phyloP scores from a whole-genome alignment of 2,329 filamentous ascomycete species.

The Fusarium circinatum region DNA sequence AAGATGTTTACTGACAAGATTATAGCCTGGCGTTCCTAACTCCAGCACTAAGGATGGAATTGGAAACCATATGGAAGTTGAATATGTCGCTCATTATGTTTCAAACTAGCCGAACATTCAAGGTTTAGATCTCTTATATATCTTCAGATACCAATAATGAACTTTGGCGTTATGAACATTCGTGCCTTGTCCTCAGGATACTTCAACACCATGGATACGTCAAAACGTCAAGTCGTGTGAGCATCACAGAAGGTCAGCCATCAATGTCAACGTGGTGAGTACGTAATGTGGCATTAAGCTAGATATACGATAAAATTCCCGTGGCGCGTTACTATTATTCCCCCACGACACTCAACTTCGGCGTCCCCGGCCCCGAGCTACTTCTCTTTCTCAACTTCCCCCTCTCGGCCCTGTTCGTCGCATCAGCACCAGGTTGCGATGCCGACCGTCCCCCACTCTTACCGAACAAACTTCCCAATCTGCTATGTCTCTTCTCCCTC shows the following conservation, averaged over 20 bases:
- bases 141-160: slow-evolving; percentile 1
- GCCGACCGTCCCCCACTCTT: slow-evolving; percentile 16
- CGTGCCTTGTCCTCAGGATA: rapidly evolving
- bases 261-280: not conserved
- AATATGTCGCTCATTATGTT: slow-evolving; percentile 59
- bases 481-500: slow-evolving; percentile 20
- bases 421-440: not conserved
- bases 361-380: slow-evolving; percentile 25
- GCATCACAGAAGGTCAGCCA: rapidly evolving
- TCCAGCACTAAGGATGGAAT: slow-evolving; percentile 56
- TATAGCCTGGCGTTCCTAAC: slow-evolving; percentile 61
- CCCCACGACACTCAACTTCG: slow-evolving; percentile 27
- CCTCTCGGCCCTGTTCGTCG: slow-evolving; percentile 21
- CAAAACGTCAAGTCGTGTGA: not conserved
- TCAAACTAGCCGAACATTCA: slow-evolving; percentile 28
- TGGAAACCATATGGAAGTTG: slow-evolving; percentile 62
- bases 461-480: slow-evolving; percentile 18
- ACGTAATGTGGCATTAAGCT: not conserved
- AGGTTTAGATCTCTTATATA: not conserved
- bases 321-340: slow-evolving; percentile 17
- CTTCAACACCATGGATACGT: no score
- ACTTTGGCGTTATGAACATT: not conserved
- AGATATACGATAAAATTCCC: not conserved
- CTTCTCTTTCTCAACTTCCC: slow-evolving; percentile 37
- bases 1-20: not conserved